Conservation (phyloP, 805 yeast species). For the Yarrowia bubula region DNA sequence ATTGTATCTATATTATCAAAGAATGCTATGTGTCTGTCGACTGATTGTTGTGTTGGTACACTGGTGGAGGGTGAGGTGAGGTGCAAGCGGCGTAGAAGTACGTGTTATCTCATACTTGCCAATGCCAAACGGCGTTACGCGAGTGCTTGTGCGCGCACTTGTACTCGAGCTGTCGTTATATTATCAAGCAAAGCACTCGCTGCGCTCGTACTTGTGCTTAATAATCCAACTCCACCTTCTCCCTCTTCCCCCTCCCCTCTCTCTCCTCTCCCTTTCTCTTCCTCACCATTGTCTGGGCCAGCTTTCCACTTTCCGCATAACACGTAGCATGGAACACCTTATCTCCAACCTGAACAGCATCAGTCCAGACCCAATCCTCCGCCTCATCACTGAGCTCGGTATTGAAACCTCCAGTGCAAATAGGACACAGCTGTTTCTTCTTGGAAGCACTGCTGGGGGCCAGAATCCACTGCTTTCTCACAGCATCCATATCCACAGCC, state of each 20-base stretch:
- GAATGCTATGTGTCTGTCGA: neutral
- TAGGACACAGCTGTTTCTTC: constrained; percentile 60
- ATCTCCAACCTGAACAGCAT: constrained; percentile 52
- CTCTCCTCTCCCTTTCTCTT: neutral
- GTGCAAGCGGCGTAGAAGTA: too few species aligned
- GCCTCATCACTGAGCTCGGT: constrained; percentile 69
- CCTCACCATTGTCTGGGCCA: constrained; percentile 25
- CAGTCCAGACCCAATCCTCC: constrained; percentile 82
- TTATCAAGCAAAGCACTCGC: neutral
- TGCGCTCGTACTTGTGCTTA: neutral
- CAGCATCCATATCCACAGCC: constrained; percentile 36
- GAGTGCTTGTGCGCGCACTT: too few species aligned
- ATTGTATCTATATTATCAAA: neutral
- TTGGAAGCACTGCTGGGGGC: constrained; percentile 65
- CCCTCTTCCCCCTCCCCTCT: neutral
- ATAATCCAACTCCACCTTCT: constrained; percentile 13
- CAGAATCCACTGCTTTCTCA: constrained; percentile 52
- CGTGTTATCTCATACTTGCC: too few species aligned
- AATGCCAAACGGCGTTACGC: too few species aligned
- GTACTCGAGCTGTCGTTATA: too few species aligned
- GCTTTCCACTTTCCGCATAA: constrained; percentile 54
- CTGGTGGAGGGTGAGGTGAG: too few species aligned
- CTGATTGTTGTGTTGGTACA: neutral
- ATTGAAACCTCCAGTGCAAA: constrained; percentile 63
- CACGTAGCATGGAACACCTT: constrained; percentile 66